phyloP scores from a whole-genome alignment of 2,329 filamentous ascomycete species.

The Fusarium ramigenum region DNA sequence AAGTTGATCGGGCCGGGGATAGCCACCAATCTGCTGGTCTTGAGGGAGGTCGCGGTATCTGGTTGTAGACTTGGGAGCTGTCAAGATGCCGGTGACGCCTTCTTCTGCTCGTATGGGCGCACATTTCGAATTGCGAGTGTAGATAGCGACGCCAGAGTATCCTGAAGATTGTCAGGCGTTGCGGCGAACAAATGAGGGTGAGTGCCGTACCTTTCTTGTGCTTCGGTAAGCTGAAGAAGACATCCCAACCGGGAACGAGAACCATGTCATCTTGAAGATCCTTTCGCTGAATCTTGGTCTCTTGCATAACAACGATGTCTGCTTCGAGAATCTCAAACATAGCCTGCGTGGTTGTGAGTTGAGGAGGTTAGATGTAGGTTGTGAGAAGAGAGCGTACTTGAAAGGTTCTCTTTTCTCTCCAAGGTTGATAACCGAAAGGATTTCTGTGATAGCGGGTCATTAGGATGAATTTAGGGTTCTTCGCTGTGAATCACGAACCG shows the following conservation, averaged over 20 bases:
- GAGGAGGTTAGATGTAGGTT: neutral
- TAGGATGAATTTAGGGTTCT: neutral
- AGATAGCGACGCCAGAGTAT: constrained; percentile 95
- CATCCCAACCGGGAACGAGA: constrained; percentile 92
- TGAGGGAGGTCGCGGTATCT: constrained; percentile 79
- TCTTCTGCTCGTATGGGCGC: constrained; percentile 91
- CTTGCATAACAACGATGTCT: constrained; percentile 95
- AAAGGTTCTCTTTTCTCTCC: constrained; percentile 76
- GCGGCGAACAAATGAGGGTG: neutral
- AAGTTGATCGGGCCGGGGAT: constrained; percentile 77
- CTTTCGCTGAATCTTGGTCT: constrained; percentile 94
- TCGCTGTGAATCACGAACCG: constrained; percentile 57
- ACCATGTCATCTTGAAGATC: constrained; percentile 97
- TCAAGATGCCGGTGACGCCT: constrained; percentile 86
- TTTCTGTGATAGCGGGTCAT: constrained; percentile 61
- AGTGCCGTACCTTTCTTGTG: constrained; percentile 81
- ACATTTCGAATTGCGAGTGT: constrained; percentile 88
- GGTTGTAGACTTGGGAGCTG: constrained; percentile 74
- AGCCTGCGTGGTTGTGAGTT: constrained; percentile 57
- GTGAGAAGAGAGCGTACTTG: constrained; percentile 57
- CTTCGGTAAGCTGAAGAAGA: constrained; percentile 91
- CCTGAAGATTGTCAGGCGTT: constrained; percentile 59
- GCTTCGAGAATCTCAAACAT: constrained; percentile 96
- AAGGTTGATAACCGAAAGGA: constrained; percentile 86
- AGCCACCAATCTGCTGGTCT: constrained; percentile 86